Evolutionary conservation across 2,329 filamentous ascomycete genomes (phyloP), one percentile per base, ranked within the genome.

Genomic region (Aspergillus pseudoglaucus): DNA sequence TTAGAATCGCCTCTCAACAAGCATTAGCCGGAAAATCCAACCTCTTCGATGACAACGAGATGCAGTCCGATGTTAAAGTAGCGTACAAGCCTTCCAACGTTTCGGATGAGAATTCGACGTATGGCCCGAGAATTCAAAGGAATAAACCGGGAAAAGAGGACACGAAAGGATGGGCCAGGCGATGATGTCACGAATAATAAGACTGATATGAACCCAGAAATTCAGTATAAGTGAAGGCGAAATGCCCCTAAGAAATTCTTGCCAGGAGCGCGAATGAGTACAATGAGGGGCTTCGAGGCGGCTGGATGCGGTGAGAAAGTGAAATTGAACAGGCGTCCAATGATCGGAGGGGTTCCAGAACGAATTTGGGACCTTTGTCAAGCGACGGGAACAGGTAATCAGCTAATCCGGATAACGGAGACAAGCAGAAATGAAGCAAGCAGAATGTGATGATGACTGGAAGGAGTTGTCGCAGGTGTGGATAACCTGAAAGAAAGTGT

Each of bases 391-490:
- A 30, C 25, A 30, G 25, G 10, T 30, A 30, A 30, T 30, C 25
- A 30, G 25, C 4, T 30, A 30, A 30, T 30, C 25, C 33, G 33
- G 33, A 17, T 7, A 35, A 35, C 33, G 15, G 33, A 35, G 33
- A 25, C 27, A 46, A 47, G 39, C 30, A 42, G 45, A 23, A n/a
- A 44, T 37, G 47, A 22, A 35, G 14, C 14, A 22, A 35, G 14
- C 14, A 35, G 14, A 5, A 17, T 17, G n/a, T 33, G 30, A 33
- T 12, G 33, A 35, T n/a, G 14, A 35, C 33, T 35, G 33, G 33
- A 35, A 17, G 14, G 33, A 35, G 14, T n/a, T n/a, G 15, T 35
- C 15, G 33, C 14, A n/a, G 33, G 33, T 22, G 15, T 35, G 33
- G 33, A 35, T n/a, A 17, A 17, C 14, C 33, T n/a, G 8, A 9